These are phyloP conservation scores for Claviceps fusiformis DNA, from an alignment of 2,329 filamentous ascomycete species.

Conservation along the genomic window DNA sequence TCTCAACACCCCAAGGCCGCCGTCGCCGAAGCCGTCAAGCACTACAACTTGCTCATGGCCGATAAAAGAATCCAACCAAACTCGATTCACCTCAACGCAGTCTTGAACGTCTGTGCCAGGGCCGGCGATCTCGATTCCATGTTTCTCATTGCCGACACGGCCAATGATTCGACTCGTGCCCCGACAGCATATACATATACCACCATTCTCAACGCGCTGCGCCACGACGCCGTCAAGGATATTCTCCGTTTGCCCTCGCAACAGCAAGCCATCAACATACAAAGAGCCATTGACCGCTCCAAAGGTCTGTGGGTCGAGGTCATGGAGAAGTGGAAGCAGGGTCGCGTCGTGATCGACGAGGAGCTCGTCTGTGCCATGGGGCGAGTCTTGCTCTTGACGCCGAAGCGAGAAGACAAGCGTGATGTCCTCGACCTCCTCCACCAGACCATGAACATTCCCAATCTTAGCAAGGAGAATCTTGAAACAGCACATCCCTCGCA, in stretches of 20 bases:
- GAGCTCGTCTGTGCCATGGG: slow-evolving; percentile 71
- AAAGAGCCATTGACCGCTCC: slow-evolving; percentile 47
- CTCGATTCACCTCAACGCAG: slow-evolving; percentile 75
- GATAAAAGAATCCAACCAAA: slow-evolving; percentile 54
- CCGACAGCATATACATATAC: slow-evolving; percentile 65
- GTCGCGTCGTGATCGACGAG: slow-evolving; percentile 61
- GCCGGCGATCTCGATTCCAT: slow-evolving; percentile 66
- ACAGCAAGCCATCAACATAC: slow-evolving; percentile 20
- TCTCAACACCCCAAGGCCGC: slow-evolving; percentile 45
- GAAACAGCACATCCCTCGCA: neutral
- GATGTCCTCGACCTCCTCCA: slow-evolving; percentile 64
- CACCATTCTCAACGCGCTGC: slow-evolving; percentile 67
- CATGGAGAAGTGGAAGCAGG: slow-evolving; percentile 59
- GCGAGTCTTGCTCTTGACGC: slow-evolving; percentile 55
- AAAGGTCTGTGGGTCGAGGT: slow-evolving; percentile 72
- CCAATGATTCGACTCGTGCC: slow-evolving; percentile 49
- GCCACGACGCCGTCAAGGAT: slow-evolving; percentile 19
- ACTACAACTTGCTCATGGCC: slow-evolving; percentile 64
- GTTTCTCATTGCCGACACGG: slow-evolving; percentile 60
- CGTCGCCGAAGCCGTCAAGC: slow-evolving; percentile 53
- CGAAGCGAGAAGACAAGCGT: slow-evolving; percentile 45
- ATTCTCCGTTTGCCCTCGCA: slow-evolving; percentile 15
- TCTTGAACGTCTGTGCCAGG: slow-evolving; percentile 67
- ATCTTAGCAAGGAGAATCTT: slow-evolving; percentile 27
- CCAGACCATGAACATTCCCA: slow-evolving; percentile 66